phyloP scores from a whole-genome alignment of 805 yeast genomes.

The Yueomyces sinensis region DNA sequence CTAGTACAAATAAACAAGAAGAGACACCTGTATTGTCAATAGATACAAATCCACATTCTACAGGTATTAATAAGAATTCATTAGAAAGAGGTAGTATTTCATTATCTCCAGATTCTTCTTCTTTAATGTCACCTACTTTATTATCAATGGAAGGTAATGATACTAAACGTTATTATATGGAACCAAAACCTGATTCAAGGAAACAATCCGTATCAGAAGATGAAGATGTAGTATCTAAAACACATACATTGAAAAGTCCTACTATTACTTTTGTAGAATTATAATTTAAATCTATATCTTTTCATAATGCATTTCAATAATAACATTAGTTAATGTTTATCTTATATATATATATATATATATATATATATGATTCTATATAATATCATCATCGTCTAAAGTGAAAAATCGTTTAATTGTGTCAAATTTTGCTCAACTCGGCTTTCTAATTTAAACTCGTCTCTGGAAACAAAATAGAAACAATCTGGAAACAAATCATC shows the following conservation, averaged over 20 bases:
- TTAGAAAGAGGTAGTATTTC: constrained; percentile 15
- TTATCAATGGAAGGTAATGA: constrained; percentile 12
- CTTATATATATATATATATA: no score
- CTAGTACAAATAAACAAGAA: background rate
- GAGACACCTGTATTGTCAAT: constrained; percentile 14
- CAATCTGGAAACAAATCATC: no score
- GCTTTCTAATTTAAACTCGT: no score
- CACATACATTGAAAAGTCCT: constrained; percentile 1
- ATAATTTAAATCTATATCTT: no score
- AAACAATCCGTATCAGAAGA: background rate
- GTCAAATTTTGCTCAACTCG: no score
- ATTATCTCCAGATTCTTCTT: constrained; percentile 19
- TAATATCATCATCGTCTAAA: background rate
- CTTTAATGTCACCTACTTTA: constrained; percentile 19
- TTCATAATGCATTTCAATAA: no score
- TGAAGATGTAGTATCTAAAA: background rate
- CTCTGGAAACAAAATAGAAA: no score
- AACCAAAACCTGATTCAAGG: constrained; percentile 16
- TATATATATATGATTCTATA: background rate
- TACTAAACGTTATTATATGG: constrained; percentile 17
- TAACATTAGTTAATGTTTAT: no score
- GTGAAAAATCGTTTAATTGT: background rate
- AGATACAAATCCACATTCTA: constrained; percentile 15
- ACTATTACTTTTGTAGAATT: constrained; percentile 6
- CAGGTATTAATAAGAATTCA: constrained; percentile 10